phyloP scores from a whole-genome alignment of 2,329 filamentous ascomycete genomes.

The Chaetomium globosum region DNA sequence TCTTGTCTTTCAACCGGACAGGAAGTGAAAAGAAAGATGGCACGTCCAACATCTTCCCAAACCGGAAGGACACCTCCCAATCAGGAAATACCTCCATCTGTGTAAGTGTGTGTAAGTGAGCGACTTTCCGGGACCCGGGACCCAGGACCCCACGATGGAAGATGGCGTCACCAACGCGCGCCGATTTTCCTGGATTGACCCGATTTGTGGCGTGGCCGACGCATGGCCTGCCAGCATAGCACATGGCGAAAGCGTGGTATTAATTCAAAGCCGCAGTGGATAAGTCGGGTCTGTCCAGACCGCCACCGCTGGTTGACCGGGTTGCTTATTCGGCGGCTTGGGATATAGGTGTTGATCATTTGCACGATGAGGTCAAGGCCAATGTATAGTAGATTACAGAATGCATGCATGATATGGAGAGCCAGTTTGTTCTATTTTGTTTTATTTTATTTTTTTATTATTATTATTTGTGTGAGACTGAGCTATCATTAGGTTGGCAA shows the following conservation, averaged over 20 bases:
- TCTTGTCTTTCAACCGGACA: background rate
- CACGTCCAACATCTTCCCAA: constrained; percentile 9
- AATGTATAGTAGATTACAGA: too few relatives aligned
- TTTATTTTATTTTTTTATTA: too few relatives aligned
- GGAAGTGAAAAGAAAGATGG: background rate
- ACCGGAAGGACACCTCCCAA: constrained; percentile 10
- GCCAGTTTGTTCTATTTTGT: background rate
- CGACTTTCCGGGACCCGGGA: too few relatives aligned
- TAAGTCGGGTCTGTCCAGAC: background rate
- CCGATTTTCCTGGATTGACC: background rate
- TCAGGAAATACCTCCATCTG: constrained; percentile 11
- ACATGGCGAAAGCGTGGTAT: background rate
- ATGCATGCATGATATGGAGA: background rate
- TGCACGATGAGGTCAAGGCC: background rate
- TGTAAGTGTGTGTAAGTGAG: constrained; percentile 10
- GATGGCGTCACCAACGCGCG: too few relatives aligned
- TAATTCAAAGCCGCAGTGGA: background rate
- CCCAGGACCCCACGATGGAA: too few relatives aligned
- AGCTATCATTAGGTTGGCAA: background rate
- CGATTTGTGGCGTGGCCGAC: background rate
- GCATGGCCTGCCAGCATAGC: background rate
- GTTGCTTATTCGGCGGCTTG: too few relatives aligned
- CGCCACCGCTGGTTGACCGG: background rate
- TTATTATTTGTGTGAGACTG: background rate
- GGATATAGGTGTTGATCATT: background rate